These are phyloP conservation scores for Pseudozyma hubeiensis DNA, from an alignment of 1,284 basidiomycete genomes.

Conservation along the genomic window DNA sequence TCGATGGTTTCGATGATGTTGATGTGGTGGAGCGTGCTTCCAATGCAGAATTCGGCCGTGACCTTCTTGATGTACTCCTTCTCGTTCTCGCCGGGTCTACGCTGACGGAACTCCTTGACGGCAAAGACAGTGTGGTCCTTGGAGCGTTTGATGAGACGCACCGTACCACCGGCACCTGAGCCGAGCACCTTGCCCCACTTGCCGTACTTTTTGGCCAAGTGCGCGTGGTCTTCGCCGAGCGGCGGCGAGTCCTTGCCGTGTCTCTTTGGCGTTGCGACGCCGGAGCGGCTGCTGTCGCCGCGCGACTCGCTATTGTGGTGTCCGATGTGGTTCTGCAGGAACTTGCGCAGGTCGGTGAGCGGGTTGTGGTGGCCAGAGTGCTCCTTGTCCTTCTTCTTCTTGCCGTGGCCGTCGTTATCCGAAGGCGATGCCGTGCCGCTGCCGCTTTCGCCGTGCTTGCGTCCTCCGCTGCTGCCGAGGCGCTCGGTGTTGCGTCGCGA, in stretches of 20 bases:
- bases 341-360: conserved; percentile 57
- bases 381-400: conserved; percentile 59
- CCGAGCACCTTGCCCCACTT: conserved; percentile 98
- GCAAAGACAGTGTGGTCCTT: conserved; percentile 80
- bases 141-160: conserved; percentile 88
- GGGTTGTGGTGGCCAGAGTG: conserved; percentile 52
- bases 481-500: conserved; percentile 44
- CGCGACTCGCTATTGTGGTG: conserved; percentile 58
- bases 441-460: conserved; percentile 24
- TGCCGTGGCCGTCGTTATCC: conserved; percentile 31
- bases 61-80: conserved; percentile 99
- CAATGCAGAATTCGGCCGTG: conserved; percentile 97
- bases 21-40: conserved; percentile 82
- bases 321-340: conserved; percentile 64
- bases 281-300: conserved; percentile 51
- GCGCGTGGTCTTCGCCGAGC: conserved; percentile 76
- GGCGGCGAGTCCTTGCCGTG: conserved; percentile 69
- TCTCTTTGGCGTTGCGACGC: conserved; percentile 47
- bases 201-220: conserved; percentile 96
- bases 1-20: conserved; percentile 99
- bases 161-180: conserved; percentile 95
- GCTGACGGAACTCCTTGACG: conserved; percentile 96
- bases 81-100: conserved; percentile 85
- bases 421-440: conserved; percentile 43
- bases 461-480: conserved; percentile 18